Conservation (phyloP, 2,329 filamentous ascomycete species). For the Diaporthe capsici region DNA sequence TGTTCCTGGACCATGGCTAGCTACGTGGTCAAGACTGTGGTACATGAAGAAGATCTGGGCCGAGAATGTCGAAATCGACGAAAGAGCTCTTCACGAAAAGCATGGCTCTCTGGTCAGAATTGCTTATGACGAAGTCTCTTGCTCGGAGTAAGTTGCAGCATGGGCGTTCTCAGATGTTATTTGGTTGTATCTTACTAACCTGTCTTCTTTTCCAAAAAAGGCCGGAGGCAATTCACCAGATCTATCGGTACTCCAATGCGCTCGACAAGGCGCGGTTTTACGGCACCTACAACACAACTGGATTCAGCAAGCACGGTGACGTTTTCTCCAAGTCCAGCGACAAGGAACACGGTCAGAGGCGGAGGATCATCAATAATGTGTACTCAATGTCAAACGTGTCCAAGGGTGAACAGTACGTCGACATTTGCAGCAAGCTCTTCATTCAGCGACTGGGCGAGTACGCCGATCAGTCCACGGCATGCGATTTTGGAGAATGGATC, state of each 20-base stretch:
- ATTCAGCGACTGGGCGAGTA: neutral
- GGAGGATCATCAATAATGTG: neutral
- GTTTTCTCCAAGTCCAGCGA: constrained; percentile 1
- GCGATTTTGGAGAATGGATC: constrained; percentile 10
- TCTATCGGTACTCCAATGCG: constrained; percentile 1
- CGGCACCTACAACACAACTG: neutral
- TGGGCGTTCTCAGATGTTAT: neutral
- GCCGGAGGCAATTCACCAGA: neutral
- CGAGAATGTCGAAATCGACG: neutral
- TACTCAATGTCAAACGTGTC: neutral
- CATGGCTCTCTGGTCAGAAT: constrained; percentile 6
- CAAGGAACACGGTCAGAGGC: neutral
- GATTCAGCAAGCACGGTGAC: constrained; percentile 11
- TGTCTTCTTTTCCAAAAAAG: neutral
- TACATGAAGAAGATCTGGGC: neutral
- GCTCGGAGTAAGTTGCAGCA: neutral
- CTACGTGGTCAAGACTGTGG: constrained; percentile 1
- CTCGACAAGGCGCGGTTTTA: neutral
- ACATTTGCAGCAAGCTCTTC: constrained; percentile 10
- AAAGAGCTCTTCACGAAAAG: neutral
- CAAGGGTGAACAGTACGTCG: constrained; percentile 3
- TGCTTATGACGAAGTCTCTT: neutral
- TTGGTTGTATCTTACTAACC: neutral
- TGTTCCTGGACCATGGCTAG: neutral
- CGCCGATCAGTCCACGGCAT: neutral